Base-by-base conservation (phyloP, 768 basidiomycete genomes). In the Mycena alexandri region DNA sequence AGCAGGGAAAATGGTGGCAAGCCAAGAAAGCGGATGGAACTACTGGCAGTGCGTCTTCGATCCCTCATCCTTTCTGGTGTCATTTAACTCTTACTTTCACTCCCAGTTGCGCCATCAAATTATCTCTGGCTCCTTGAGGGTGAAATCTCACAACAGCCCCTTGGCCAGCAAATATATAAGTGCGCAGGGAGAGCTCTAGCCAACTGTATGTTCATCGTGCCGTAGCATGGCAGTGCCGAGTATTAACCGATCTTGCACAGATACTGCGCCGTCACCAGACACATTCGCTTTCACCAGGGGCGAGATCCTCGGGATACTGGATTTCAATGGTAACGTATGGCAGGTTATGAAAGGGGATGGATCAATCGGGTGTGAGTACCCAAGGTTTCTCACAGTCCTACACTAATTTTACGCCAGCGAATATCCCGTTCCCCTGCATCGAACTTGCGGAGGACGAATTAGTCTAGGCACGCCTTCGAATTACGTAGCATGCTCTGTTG, bases 1-100 rank as follows among this genome's bases (percentile, higher is more conserved):
- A 94, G 79, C 89, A 93, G 73, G 93, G 93, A 52, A 94, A 95
- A 76, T 95, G 94, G 94, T 96, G 94, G 94, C 93, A 93, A 74
- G 92, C 93, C 38, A 89, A 81, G 75, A 95, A 91, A 79, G 72
- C 84, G 17, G 94, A 96, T 76, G 94, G 93, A 59, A 75, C 82
- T 47, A 74, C 87, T 69, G 93, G 93, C 83, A 94, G 93, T 94
- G 76, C 80, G 93, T 29, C 29, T 29, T 29, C 29, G n/a, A n/a
- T n/a, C n/a, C n/a, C 6, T 29, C 6, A 6, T 3, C 29, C 29
- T 29, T 6, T 29, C 29, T 29, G 29, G 29, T 29, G 6, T 6
- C 6, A 29, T 29, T 29, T 29, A 44, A 19, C 7, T 38, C 52
- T 5, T 5, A 24, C 5, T 21, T n/a, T 24, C 11, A 44, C 10